Evolutionary conservation across 1,139 yeast species (phyloP).

Genomic region (Yamadazyma jaroonii): DNA sequence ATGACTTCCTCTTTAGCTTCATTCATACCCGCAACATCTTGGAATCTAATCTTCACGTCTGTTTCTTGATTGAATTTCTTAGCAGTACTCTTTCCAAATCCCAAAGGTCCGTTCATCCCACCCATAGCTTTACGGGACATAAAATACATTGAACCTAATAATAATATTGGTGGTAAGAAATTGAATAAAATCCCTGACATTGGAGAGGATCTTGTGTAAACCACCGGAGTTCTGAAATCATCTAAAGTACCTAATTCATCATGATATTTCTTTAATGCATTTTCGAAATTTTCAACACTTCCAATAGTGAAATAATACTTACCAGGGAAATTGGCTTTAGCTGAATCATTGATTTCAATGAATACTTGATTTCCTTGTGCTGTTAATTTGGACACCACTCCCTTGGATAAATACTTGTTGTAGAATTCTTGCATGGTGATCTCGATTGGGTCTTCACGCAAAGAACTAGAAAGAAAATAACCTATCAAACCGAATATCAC

Average conservation of each 20-base stretch:
- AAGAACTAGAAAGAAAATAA: conserved; percentile 17
- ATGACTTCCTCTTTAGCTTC: conserved; percentile 98
- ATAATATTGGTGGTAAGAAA: conserved; percentile 74
- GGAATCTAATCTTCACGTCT: conserved; percentile 81
- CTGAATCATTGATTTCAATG: conserved; percentile 39
- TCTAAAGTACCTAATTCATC: conserved; percentile 62
- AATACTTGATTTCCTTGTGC: conserved; percentile 41
- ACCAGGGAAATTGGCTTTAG: conserved; percentile 25
- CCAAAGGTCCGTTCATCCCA: conserved; percentile 62
- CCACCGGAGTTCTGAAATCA: conserved; percentile 76
- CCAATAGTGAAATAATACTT: conserved; percentile 71
- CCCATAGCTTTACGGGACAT: conserved; percentile 63
- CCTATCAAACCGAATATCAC: conserved; percentile 25
- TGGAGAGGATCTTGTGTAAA: conserved; percentile 69
- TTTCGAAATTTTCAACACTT: conserved; percentile 87
- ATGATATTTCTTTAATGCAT: conserved; percentile 74
- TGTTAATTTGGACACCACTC: conserved; percentile 33
- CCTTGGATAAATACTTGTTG: conserved; percentile 38
- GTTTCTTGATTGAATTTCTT: conserved; percentile 90
- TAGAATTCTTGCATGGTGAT: conserved; percentile 46
- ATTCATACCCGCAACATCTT: conserved; percentile 95
- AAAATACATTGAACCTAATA: conserved; percentile 83
- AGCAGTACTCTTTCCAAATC: conserved; percentile 85
- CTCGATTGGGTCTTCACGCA: conserved; percentile 26
- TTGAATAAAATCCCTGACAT: conserved; percentile 62